Evolutionary conservation across 192 early-diverging fungal species (phyloP), one percentile per base, ranked within the genome.

Genomic region (Lobosporangium transversale): DNA sequence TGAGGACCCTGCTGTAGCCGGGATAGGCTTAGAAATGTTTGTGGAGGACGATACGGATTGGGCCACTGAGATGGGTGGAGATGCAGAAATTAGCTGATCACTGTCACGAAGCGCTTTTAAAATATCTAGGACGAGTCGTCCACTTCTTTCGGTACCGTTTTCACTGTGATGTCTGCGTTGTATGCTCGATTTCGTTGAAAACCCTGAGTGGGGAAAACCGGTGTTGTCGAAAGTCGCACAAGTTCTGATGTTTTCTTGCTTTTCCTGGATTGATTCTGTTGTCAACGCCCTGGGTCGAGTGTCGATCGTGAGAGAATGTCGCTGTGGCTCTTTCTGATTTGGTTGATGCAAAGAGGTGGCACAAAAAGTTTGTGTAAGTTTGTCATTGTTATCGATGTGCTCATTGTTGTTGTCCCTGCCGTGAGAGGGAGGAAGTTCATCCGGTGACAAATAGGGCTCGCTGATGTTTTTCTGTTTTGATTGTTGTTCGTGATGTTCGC

Each of bases 81-180:
- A 15, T 9, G 23, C 24, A 21, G 48, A 50, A 9, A 17, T 12
- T 9, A 2, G 6, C 24, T 61, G 29, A 11, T 66, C 70, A 31
- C 43, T 27, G 29, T 75, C 73, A 54, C 73, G 52, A n/a, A 76
- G 53, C 12, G 53, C 59, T n/a, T 62, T 62, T 31, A 76, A 48
- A 33, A 67, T 44, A 3, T 59, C 73, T 3, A 29, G 54, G 12
- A 67, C 64, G 27, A 66, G 57, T 4, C 32, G 29, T 30, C 30
- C 26, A 12, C 18, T 30, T 53, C 30, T 30, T 18, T 6, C 32
- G 51, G 37, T 14, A 53, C 62, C 53, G 9, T 44, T 66, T 2
- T 76, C 73, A 26, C 73, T 76, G 2, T 24, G 52, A 52, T 67
- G 65, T 52, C 55, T 66, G 18, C 58, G 58, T 40, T 57, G 73